Evolutionary conservation across 73 alveolate genomes (phyloP), one percentile per base, ranked within the genome.

Genomic region (Urostyla sp.): DNA sequence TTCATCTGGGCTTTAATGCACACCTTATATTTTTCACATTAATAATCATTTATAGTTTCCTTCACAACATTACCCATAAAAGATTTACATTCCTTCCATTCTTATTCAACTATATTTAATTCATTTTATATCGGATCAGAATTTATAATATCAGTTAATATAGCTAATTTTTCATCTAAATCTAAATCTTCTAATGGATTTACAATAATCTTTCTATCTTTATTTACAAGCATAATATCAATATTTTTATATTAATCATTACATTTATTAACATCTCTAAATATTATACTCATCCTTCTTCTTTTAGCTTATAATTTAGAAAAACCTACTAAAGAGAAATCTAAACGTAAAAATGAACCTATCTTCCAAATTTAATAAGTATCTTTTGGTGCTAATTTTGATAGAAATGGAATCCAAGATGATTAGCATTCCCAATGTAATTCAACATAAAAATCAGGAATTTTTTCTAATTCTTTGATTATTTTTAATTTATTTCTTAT

Each of bases 381-480:
- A 58, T 94, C 98, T 38, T 67, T 75, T 0, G 98, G 98, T 43
- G 97, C 94, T 0, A 94, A 36, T 60, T 89, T 94, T 6, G 91
- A 72, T 10, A 94, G 44, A 36, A 94, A 90, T 0, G 98, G 98
- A 13, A 94, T 94, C 46, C 94, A 18, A 16, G 60, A 76, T 23
- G 91, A 56, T n/a, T 80, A 52, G 45, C 94, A 94, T 73, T 94
- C 95, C 97, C 98, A 94, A 35, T 92, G 90, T 53, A 94, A 59
- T 53, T 94, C 98, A 58, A 92, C 23, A 49, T 91, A 94, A 69
- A 91, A 94, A 55, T 94, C 97, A 23, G 93, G 92, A 7, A 94
- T 76, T 13, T 49, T 63, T 16, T 59, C 49, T 20, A 94, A 69
- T 54, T 66, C 60, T 37, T 61, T 35, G 40, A 66, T 69, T 1